Evolutionary conservation across 129 eudicot genomes (phyloP).

Genomic region (Flaveria linearis): DNA sequence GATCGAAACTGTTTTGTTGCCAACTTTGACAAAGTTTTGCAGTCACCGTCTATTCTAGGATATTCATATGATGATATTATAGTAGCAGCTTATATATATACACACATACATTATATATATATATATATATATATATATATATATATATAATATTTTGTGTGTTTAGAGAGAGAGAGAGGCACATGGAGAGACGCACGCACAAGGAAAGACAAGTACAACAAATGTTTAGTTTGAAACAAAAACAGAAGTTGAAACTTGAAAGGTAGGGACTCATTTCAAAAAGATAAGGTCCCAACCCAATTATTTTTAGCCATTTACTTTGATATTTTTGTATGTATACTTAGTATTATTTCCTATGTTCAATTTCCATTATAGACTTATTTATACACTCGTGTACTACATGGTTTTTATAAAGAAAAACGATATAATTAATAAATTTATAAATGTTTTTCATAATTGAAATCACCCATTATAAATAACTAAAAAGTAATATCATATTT

Average conservation of each 20-base stretch:
- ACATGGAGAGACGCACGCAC: slow-evolving; percentile 33
- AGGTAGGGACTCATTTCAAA: slow-evolving; percentile 34
- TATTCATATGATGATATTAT: slow-evolving; percentile 13
- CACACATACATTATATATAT: not conserved
- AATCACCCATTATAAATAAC: too few species aligned
- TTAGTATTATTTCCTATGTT: too few species aligned
- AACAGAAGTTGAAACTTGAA: slow-evolving; percentile 34
- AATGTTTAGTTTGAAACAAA: slow-evolving; percentile 37
- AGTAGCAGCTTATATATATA: slow-evolving; percentile 19
- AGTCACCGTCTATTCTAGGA: slow-evolving; percentile 14
- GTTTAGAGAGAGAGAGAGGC: slow-evolving; percentile 14
- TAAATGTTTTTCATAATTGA: too few species aligned
- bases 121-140: slow-evolving; percentile 27
- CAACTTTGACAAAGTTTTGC: slow-evolving; percentile 24
- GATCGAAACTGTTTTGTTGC: slow-evolving; percentile 8
- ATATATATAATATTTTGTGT: not conserved
- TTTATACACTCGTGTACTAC: too few species aligned
- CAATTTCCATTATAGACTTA: too few species aligned
- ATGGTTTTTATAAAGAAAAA: too few species aligned
- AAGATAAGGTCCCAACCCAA: slow-evolving; percentile 43
- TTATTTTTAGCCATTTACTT: slow-evolving; percentile 14
- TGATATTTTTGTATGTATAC: not conserved
- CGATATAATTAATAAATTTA: too few species aligned
- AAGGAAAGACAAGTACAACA: slow-evolving; percentile 33
- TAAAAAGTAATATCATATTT: too few species aligned